Base-by-base conservation (phyloP, 2,329 filamentous ascomycete species). In the Scedosporium dehoogii region DNA sequence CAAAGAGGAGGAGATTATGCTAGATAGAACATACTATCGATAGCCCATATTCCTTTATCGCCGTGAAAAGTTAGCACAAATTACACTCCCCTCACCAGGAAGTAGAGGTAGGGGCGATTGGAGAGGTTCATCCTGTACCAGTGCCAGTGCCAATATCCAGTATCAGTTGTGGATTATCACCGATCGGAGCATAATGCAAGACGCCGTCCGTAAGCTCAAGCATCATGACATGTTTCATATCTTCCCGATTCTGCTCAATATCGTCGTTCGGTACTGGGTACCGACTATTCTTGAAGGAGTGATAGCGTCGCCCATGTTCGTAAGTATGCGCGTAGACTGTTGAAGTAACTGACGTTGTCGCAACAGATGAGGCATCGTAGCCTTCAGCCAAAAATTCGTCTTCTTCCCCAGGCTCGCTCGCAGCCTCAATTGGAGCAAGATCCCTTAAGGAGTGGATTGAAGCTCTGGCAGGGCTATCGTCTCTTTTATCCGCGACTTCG, bases 71-170 rank as follows among this genome's bases (percentile, higher is more conserved):
- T 48, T 18, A 48, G 44, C 21, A 21, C 2, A 48, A 18, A n/a
- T 18, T 48, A 7, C 44, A 48, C 18, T 3, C 44, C 16, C 16
- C 16, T 48, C 16, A 3, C 16, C n/a, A 48, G 16, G 21, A 23
- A 23, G 7, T 5, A 14, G 51, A 27, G 6, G 51, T 2, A 10
- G 23, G 23, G 7, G 6, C 5, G 23, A 23, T 10, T 14, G 3
- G 29, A 6, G 51, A 23, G 23, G 51, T 38, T 38, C 4, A 6
- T 48, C 44, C 6, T 23, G 12, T 55, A 55, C 51, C 78, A 10
- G 76, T 81, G 3, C 80, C 79, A 1, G 80, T 82, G 14, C 80
- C 80, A 7, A 81, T 69, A 53, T 81, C 78, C 12, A 81, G 69
- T 38, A 81, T 77, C 59, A 73, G 77, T 42, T 76, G 70, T 0